Base-by-base conservation (phyloP, 495 filamentous ascomycete genomes). In the Haplographium delicatum region DNA sequence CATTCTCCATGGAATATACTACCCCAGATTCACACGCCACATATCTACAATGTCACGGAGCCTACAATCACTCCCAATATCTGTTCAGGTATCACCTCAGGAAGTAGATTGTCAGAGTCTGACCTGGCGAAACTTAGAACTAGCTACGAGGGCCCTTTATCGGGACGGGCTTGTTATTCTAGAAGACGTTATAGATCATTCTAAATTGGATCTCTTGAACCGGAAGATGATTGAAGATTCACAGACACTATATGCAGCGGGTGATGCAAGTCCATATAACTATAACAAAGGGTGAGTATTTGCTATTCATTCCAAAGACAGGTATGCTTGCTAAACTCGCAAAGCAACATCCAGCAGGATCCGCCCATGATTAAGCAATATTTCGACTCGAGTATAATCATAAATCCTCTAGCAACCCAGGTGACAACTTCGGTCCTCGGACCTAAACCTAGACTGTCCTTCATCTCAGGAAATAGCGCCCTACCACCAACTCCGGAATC, bases 121-220 rank as follows among this genome's bases (percentile, higher is more conserved):
- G 7, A 39, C 20, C 18, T 26, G 13, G 5, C 9, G 26, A 23
- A 43, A 43, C n/a, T 23, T 43, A 6, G 50, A 53, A 23, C 30
- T 53, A 7, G 51, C 49, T 19, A 38, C 16, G 2, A 18, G 50
- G n/a, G 42, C 40, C 26, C 53, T 81, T 1, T 63, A 78, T 51
- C 45, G 62, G 8, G 77, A 83, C 59, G 81, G 78, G 34, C 72
- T 83, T 25, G 76, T 84, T 40, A 76, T 84, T 10, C 67, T 81
- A 9, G 69, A 76, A 43, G 65, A 77, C 48, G 68, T 71, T 0
- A 61, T 80, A 15, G 61, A 67, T 9, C 70, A 71, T 51, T 56
- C 60, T 0, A 50, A 65, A 10, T 58, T 81, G 11, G 68, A 78
- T 47, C 58, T 60, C 18, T 47, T 81, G 20, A 75, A 78, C 54